These are phyloP conservation scores for Fermentozyma sake DNA, from an alignment of 1,139 yeast genomes.

Conservation along the genomic window DNA sequence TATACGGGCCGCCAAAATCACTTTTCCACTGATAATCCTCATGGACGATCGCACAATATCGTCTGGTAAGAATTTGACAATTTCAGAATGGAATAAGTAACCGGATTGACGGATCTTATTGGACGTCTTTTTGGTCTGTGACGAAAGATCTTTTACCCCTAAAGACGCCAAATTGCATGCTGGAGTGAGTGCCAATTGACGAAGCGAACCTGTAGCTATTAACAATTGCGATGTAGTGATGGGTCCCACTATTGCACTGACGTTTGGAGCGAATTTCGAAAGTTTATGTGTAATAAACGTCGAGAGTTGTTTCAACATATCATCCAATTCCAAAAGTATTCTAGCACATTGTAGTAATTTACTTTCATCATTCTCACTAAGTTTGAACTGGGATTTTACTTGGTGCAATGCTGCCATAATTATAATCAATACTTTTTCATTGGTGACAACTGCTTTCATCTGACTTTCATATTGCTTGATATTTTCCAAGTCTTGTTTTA, in stretches of 20 bases:
- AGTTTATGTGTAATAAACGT: conserved; percentile 55
- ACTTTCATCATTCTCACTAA: conserved; percentile 34
- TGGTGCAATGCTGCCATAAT: conserved; percentile 65
- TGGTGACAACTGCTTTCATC: conserved; percentile 41
- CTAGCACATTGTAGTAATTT: conserved; percentile 44
- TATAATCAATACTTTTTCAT: conserved; percentile 67
- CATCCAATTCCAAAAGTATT: conserved; percentile 43
- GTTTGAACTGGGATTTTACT: conserved; percentile 16
- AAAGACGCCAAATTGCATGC: conserved; percentile 79
- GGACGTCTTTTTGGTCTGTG: conserved; percentile 18
- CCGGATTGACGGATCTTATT: conserved; percentile 61
- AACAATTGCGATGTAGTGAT: conserved; percentile 71
- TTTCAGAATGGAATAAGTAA: conserved; percentile 48
- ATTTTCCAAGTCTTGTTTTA: conserved; percentile 47
- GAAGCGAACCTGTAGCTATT: conserved; percentile 66
- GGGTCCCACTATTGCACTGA: conserved; percentile 69
- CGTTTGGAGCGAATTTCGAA: conserved; percentile 70
- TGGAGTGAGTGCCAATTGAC: conserved; percentile 67
- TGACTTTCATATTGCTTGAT: conserved; percentile 29
- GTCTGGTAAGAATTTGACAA: conserved; percentile 52
- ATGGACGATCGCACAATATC: conserved; percentile 66
- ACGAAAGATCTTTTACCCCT: conserved; percentile 59
- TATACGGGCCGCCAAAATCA: conserved; percentile 78
- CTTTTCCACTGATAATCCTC: conserved; percentile 75
- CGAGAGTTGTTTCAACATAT: conserved; percentile 42